Evolutionary conservation across 2,329 filamentous ascomycete genomes (phyloP), one percentile per base, ranked within the genome.

Genomic region (Neopestalotiopsis sp.): DNA sequence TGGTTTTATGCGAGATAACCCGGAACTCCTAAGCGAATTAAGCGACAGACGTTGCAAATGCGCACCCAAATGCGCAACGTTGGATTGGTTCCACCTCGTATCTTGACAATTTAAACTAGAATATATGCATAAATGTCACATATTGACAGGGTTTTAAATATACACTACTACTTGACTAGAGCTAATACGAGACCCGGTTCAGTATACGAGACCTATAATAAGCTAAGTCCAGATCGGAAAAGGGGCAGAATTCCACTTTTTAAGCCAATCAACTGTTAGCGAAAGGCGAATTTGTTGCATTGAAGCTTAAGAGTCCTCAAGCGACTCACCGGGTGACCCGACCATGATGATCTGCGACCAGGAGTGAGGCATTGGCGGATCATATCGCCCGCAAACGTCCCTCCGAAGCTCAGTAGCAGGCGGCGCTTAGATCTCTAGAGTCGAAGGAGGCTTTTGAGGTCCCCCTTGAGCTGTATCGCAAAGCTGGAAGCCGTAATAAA

Each of bases 81-180:
- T 52, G 5, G 45, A 52, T 52, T 9, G 45, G 45, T 52, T 20
- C 45, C 45, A 52, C 45, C 45, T 52, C 45, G 45, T 52, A 52
- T 24, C 45, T 52, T 28, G 24, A 52, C n/a, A 52, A 6, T n/a
- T 52, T 52, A 52, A 52, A 4, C 45, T 52, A 52, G 45, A 52
- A 52, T n/a, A 52, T 52, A 24, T 52, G 45, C 45, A 52, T 52
- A 52, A 52, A 52, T 52, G 17, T 52, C 45, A 24, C 14, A 9
- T 52, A 49, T 52, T 52, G 45, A 52, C 45, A 52, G 45, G 45
- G 45, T 52, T 52, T 52, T n/a, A 52, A 52, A n/a, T 52, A 20
- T 52, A 52, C 20, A 52, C 45, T 49, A 49, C 42, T n/a, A 49
- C 42, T 49, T 49, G 42, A 49, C 42, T 49, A 49, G 9, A 49